Conservation (phyloP, 2,329 filamentous ascomycete genomes). For the Sarocladium kiliense region DNA sequence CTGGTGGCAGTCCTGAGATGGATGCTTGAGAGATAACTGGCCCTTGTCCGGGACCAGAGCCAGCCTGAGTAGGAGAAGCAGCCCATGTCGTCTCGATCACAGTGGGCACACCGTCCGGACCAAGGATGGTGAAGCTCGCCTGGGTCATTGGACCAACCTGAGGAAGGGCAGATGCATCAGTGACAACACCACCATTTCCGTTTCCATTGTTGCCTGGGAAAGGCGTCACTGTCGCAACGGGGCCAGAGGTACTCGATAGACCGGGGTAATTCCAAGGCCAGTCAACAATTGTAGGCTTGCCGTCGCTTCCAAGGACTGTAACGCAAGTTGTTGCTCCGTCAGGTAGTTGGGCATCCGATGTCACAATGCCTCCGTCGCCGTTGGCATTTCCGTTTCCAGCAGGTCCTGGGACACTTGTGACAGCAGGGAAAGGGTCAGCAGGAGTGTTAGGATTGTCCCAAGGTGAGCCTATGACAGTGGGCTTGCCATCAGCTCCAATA, state of each 20-base stretch:
- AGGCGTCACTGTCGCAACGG: background rate
- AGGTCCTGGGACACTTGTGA: background rate
- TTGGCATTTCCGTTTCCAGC: background rate
- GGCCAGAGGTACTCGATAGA: background rate
- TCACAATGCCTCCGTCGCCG: background rate
- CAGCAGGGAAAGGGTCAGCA: background rate
- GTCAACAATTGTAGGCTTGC: conserved; percentile 11
- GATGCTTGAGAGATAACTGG: background rate
- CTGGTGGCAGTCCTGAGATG: background rate
- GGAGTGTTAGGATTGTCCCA: background rate
- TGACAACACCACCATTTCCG: background rate
- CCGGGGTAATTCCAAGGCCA: background rate
- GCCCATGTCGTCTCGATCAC: conserved; percentile 11
- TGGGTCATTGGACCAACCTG: background rate
- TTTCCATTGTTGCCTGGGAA: background rate
- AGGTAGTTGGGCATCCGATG: background rate
- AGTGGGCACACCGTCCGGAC: conserved; percentile 6
- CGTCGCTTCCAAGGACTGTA: background rate
- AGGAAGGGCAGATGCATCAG: background rate
- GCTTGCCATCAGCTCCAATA: conserved; percentile 10
- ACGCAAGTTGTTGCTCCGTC: background rate
- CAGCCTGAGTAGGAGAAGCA: conserved; percentile 15
- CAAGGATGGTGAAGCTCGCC: conserved; percentile 8
- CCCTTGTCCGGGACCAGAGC: conserved; percentile 1
- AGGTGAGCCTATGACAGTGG: background rate